Evolutionary conservation across 257 asterid genomes (phyloP), one percentile per base, ranked within the genome.

Genomic region (Nicotiana attenuata): DNA sequence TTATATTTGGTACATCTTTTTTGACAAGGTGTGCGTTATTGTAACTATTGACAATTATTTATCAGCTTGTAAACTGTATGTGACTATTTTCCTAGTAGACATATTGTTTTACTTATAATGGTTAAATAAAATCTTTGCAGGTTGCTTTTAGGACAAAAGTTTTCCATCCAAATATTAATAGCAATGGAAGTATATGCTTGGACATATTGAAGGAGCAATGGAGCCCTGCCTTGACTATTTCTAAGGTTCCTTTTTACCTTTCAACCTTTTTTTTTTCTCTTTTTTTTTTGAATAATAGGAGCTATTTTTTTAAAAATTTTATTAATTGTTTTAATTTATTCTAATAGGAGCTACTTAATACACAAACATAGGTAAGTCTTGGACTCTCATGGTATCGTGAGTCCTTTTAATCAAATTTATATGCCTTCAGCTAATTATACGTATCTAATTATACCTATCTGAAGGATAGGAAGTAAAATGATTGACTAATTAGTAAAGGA

Each of bases 191-290:
- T 19, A 83, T 83, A 55, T 83, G 86, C 81, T 82, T 83, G 59
- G 86, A 83, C 65, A 83, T 83, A 77, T 79, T 83, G 86, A 83
- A 83, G 86, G 86, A 83, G 52, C 83, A 83, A n/a, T 83, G 86
- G 83, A 83, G 86, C 83, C 86, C 86, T 4, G 86, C 86, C 65
- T 80, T 83, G 20, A 83, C 86, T 66, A 79, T 83, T 78, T 83
- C 86, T 38, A 83, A 83, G 86, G 86, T 83, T 67, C 22, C n/a
- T 28, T 60, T 45, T 61, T 35, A 57, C 20, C 19, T 35, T 17
- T 57, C 64, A 50, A 73, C 47, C 71, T 69, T 10, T 16, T 8
- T 22, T 57, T 47, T 7, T n/a, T 24, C 17, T 5, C 45, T 28
- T 28, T 13, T 65, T 2, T 38, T 68, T 68, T 68, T 24, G 10